Evolutionary conservation across 176 grass and related monocot species (phyloP), one percentile per base, ranked within the genome.

Genomic region (Rhynchospora breviuscula): DNA sequence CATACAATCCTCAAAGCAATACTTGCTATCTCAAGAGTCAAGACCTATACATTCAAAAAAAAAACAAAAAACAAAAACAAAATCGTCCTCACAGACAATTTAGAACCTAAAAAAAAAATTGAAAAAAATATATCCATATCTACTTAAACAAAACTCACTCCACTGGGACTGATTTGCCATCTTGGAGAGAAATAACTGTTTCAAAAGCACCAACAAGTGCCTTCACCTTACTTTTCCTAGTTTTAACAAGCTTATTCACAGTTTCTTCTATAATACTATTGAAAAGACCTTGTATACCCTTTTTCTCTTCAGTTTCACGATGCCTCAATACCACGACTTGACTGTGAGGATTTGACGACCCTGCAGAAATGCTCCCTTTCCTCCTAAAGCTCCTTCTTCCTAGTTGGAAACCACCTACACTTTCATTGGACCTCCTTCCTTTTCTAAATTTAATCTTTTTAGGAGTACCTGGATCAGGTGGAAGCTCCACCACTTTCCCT

Each of bases 121-220:
- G 19, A 1, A 18, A 82, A 49, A 82, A 14, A 22, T 63, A 82
- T 11, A 65, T 18, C 8, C 46, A 62, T 63, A 81, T 62, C 40
- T 82, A 48, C 43, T 81, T 7, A 17, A 65, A 31, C 59, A 64
- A 66, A 26, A 66, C 61, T 35, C 66, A 82, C 21, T 67, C 3
- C 3, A 66, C 60, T 5, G 59, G 8, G 2, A 67, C 83, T 81
- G 89, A 72, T 94, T 94, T 31, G 60, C 69, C 23, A 86, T 92
- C 88, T 90, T 94, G 58, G 84, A 90, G 67, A 29, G 69, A 85
- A 67, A 94, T 87, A 67, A 94, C 87, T 3, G 90, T 85, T 7
- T 94, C 92, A 4, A 94, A 94, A 1, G 92, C 92, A n/a, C 92
- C 92, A 0, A 92, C 92, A 23, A 94, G 79, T 8, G 92, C 88